Evolutionary conservation across 148 eudicot genomes (phyloP), one percentile per base, ranked within the genome.

Genomic region (Selenicereus undatus): DNA sequence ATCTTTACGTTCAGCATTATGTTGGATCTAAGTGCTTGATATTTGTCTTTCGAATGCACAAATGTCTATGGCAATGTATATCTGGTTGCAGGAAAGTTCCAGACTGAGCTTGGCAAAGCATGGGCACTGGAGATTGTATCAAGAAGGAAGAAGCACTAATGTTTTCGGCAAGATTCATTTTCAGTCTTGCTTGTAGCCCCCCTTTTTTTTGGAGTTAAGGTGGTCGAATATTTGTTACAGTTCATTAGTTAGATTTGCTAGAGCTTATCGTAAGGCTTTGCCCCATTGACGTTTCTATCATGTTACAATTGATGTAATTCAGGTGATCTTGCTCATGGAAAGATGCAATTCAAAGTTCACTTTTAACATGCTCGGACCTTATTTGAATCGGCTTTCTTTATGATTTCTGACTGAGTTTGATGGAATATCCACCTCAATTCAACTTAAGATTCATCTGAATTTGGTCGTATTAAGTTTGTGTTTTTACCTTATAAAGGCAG

Each of bases 101-200:
- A 94, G 86, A 94, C 97, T 26, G 95, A 93, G 54, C 51, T 89
- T 24, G 98, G 98, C 64, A 91, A 90, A 88, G 89, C 94, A 69
- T 93, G 97, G 98, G 98, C 97, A n/a, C 78, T 85, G 27, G 98
- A 93, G 87, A 89, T 95, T 75, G 94, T 84, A 69, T 89, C 95
- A 75, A 81, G 87, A 83, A 78, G 89, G 71, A 84, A 69, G 54
- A 73, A 72, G 14, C 74, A 74, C 48, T 80, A 76, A 30, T 64
- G 7, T 2, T 20, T 9, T 54, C 20, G 11, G 60, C 60, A 13
- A 16, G 20, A 54, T 17, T 54, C 60, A 10, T 54, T 16, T 54
- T 56, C 62, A 27, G 35, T 66, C 32, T 27, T 27, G 29, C 32
- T 27, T 3, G 30, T 12, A 27, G 17, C 35, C 16, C 35, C 26